These are phyloP conservation scores for Trypethelium eluteriae DNA, from an alignment of 495 filamentous ascomycete genomes.

Conservation along the genomic window DNA sequence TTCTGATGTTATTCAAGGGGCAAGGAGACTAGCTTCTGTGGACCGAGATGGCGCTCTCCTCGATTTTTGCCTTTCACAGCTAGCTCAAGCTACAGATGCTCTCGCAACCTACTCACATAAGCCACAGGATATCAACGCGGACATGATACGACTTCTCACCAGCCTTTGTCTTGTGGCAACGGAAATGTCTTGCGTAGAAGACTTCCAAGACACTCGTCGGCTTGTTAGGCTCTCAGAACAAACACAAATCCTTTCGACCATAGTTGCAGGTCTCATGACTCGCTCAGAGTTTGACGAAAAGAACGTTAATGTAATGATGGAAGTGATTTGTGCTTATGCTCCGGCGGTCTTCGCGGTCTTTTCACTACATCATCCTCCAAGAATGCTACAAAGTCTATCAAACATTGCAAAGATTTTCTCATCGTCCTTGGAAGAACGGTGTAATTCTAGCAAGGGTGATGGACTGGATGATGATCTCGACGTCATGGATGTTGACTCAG, in stretches of 20 bases:
- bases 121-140: constrained; percentile 28
- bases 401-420: not conserved
- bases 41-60: not conserved
- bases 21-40: not conserved
- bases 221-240: constrained; percentile 20
- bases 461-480: constrained; percentile 40
- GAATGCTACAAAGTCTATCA: not conserved
- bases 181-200: constrained; percentile 18
- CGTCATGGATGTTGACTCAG: constrained; percentile 72
- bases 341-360: not conserved
- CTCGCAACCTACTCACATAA: constrained; percentile 3
- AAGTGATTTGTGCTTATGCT: constrained; percentile 16
- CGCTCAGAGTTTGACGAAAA: constrained; percentile 27
- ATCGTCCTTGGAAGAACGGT: constrained; percentile 39
- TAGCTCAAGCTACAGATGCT: constrained; percentile 2
- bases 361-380: not conserved
- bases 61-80: not conserved
- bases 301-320: constrained; percentile 33
- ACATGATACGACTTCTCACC: constrained; percentile 32
- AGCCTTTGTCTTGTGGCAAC: constrained; percentile 26
- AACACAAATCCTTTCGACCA: constrained; percentile 22
- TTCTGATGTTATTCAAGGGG: not conserved
- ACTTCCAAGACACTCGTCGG: constrained; percentile 23
- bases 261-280: constrained; percentile 26
- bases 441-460: constrained; percentile 27